A percentile compares a stretch with the other conserved stretches of the same genome.
Conservation (phyloP, 805 yeast species). For the Candida rishiriensis region DNA sequence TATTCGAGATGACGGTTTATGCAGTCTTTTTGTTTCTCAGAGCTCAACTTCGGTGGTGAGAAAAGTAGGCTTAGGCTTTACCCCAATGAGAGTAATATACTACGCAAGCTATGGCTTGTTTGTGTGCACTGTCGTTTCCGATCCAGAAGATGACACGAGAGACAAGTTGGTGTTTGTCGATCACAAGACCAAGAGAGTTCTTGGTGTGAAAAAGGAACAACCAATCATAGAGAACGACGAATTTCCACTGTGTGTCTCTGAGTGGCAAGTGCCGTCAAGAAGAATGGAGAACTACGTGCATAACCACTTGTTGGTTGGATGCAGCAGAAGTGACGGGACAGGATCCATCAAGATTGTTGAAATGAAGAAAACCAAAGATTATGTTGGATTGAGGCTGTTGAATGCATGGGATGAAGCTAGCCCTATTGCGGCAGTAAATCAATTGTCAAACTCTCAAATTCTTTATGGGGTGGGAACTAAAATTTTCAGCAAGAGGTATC, state of each 20-base stretch:
- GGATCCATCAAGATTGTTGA: conserved; percentile 28
- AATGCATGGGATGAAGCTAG: conserved; percentile 14
- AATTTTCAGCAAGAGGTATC: conserved; percentile 14
- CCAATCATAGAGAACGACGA: conserved; percentile 19
- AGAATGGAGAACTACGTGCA: conserved; percentile 14
- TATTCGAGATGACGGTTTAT: conserved; percentile 32
- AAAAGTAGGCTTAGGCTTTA: conserved; percentile 20
- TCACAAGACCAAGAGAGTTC: conserved; percentile 13
- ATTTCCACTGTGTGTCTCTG: conserved; percentile 27
- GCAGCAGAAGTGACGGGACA: conserved; percentile 14
- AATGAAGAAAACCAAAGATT: conserved; percentile 14
- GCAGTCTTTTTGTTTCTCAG: conserved; percentile 17
- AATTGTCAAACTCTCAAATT: conserved; percentile 20
- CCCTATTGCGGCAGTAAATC: conserved; percentile 22
- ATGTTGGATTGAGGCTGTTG: conserved; percentile 11
- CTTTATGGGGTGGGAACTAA: conserved; percentile 17
- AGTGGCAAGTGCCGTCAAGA: conserved; percentile 30
- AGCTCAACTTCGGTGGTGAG: conserved; percentile 16
- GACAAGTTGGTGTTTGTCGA: conserved; percentile 21
- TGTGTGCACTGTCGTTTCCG: conserved; percentile 1
- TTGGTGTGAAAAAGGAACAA: conserved; percentile 1
- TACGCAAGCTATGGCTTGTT: conserved; percentile 19
- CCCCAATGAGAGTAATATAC: conserved; percentile 26
- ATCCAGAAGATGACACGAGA: no score
- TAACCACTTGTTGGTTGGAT: conserved; percentile 32